phyloP scores from a whole-genome alignment of 768 basidiomycete genomes.

The Lactifluus volemus region DNA sequence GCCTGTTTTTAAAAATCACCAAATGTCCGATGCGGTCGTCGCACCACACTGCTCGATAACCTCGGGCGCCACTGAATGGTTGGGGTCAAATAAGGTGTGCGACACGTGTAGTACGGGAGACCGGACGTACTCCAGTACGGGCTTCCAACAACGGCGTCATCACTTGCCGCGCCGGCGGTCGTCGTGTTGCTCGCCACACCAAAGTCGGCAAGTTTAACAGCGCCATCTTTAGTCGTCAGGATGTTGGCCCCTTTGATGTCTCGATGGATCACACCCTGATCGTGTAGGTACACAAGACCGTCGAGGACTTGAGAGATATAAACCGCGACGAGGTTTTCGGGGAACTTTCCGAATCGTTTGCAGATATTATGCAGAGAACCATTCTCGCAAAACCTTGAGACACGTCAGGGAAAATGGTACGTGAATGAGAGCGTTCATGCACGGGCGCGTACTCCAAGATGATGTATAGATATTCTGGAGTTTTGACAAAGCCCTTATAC shows the following conservation, averaged over 20 bases:
- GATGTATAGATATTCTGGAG: constrained; percentile 89
- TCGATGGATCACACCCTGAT: constrained; percentile 98
- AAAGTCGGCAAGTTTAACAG: constrained; percentile 98
- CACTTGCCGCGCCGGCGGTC: constrained; percentile 62
- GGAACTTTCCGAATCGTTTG: constrained; percentile 98
- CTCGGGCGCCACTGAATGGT: constrained; percentile 82
- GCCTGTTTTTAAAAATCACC: constrained; percentile 37
- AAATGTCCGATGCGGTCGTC: constrained; percentile 95
- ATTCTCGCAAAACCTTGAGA: constrained; percentile 89
- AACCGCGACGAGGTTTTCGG: constrained; percentile 91
- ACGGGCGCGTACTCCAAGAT: constrained; percentile 69
- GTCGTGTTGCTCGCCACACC: constrained; percentile 79
- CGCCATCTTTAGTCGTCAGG: constrained; percentile 96
- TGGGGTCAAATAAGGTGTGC: not conserved
- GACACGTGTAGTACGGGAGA: not conserved
- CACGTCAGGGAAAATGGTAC: not conserved
- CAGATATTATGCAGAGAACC: constrained; percentile 92
- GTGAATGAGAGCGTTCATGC: not conserved
- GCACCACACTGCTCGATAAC: constrained; percentile 98
- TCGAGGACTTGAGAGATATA: constrained; percentile 96
- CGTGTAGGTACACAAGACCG: constrained; percentile 93
- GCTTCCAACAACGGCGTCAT: constrained; percentile 92
- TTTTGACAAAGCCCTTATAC: constrained; percentile 97
- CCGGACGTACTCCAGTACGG: constrained; percentile 87
- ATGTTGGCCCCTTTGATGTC: constrained; percentile 99